Percentiles rank a stretch among this genome's conserved stretches.
These are phyloP conservation scores for Pulveroboletus frians DNA, from an alignment of 768 basidiomycete genomes.

Conservation along the genomic window DNA sequence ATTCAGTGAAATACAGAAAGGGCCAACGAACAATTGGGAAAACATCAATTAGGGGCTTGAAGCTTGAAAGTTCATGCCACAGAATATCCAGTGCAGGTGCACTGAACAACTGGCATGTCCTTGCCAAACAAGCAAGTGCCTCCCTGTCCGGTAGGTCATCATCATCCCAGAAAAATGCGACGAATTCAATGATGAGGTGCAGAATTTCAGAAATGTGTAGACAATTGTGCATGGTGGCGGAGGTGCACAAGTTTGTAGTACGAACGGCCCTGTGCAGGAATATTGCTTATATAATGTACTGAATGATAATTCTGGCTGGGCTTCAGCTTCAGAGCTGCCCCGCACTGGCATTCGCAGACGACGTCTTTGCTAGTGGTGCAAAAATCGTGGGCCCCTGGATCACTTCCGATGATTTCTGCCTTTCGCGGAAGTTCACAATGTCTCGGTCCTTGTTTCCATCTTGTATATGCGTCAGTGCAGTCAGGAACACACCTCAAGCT, in stretches of 20 bases:
- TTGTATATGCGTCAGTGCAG: too few relatives aligned
- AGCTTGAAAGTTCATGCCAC: conserved; percentile 10
- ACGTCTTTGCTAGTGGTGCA: too few relatives aligned
- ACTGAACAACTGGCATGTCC: conserved; percentile 14
- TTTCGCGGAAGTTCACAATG: conserved; percentile 57
- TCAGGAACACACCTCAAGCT: conserved; percentile 65
- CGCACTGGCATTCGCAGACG: too few relatives aligned
- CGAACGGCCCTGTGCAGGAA: too few relatives aligned
- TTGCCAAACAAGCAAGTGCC: conserved; percentile 8
- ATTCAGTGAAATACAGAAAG: background rate
- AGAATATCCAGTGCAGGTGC: conserved; percentile 9
- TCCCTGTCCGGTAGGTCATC: background rate
- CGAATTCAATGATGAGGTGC: background rate
- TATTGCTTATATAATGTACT: too few relatives aligned
- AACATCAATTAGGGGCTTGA: conserved; percentile 7
- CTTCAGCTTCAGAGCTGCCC: too few relatives aligned
- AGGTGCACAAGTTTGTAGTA: too few relatives aligned
- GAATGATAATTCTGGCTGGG: too few relatives aligned
- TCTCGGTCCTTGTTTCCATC: conserved; percentile 52
- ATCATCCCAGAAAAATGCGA: background rate
- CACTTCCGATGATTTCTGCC: conserved; percentile 49
- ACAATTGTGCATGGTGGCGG: conserved; percentile 36
- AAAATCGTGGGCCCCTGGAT: conserved; percentile 52
- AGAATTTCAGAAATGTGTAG: conserved; percentile 12
- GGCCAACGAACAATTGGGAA: conserved; percentile 4